phyloP scores from a whole-genome alignment of 371 early-diverging fungal species.

The Mucor piriformis region DNA sequence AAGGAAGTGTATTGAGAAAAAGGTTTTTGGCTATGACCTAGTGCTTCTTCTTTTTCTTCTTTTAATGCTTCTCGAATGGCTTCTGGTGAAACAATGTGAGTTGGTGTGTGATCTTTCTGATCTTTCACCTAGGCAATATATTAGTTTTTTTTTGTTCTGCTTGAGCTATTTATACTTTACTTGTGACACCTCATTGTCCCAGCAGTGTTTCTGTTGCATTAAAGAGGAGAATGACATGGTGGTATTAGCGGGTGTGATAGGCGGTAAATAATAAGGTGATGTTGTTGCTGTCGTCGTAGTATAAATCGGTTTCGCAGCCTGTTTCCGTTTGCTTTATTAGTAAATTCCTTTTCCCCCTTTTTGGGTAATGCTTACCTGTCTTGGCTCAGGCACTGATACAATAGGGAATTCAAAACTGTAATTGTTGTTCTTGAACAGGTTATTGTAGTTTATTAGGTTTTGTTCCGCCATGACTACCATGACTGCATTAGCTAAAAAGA shows the following conservation, averaged over 20 bases:
- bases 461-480: slow-evolving; percentile 21
- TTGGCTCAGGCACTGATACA: slow-evolving; percentile 1
- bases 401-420: slow-evolving; percentile 12
- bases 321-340: neutral
- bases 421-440: slow-evolving; percentile 11
- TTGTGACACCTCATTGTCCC: slow-evolving; percentile 19
- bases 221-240: slow-evolving; percentile 7
- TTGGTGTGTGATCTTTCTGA: slow-evolving; percentile 10
- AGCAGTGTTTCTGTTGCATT: slow-evolving; percentile 14
- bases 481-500: slow-evolving; percentile 1
- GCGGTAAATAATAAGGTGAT: slow-evolving; percentile 10
- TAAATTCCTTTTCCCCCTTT: neutral
- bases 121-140: slow-evolving; percentile 3
- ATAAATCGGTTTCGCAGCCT: neutral
- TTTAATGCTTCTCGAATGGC: slow-evolving; percentile 48
- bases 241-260: neutral
- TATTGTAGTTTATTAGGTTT: slow-evolving; percentile 11
- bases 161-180: neutral
- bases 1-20: slow-evolving; percentile 27
- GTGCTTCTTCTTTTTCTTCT: slow-evolving; percentile 46
- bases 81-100: slow-evolving; percentile 50
- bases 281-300: neutral
- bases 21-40: slow-evolving; percentile 26
- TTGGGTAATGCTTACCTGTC: slow-evolving; percentile 7
- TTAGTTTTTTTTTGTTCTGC: too few relatives aligned